phyloP scores from a whole-genome alignment of 2,329 filamentous ascomycete genomes.

The Pestalotiopsis sp. region DNA sequence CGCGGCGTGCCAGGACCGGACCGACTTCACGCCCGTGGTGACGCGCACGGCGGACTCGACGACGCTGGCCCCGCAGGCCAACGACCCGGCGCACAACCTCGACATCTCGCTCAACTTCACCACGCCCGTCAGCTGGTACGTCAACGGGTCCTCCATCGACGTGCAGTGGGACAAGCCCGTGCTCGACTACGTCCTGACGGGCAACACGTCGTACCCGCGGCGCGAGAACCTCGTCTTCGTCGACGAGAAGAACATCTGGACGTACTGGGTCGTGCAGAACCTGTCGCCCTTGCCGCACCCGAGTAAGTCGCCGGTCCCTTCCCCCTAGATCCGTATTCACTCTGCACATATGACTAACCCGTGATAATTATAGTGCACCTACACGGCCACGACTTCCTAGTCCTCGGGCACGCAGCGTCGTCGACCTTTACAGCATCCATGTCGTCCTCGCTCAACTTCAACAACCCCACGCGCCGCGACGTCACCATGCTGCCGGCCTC shows the following conservation, averaged over 20 bases:
- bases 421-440: constrained; percentile 24
- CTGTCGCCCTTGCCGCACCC: constrained; percentile 23
- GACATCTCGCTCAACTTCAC: constrained; percentile 8
- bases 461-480: constrained; percentile 49
- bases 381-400: constrained; percentile 34
- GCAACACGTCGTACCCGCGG: constrained; percentile 21
- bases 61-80: constrained; percentile 22
- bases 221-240: constrained; percentile 20
- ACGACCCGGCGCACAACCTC: constrained; percentile 3
- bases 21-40: constrained; percentile 27
- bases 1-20: constrained; percentile 22
- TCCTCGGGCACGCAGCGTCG: constrained; percentile 27
- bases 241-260: constrained; percentile 21
- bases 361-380: constrained; percentile 21
- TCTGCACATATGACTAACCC: too few species aligned
- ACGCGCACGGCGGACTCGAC: constrained; percentile 27
- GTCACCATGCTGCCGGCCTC: constrained; percentile 43
- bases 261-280: constrained; percentile 28
- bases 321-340: too few species aligned
- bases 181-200: constrained; percentile 26
- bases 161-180: constrained; percentile 33
- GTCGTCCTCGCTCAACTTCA: constrained; percentile 30
- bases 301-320: neutral
- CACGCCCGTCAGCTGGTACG: constrained; percentile 15
- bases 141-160: constrained; percentile 20